A percentile compares a stretch with the other conserved stretches of the same genome.
Conservation (phyloP, 345 rosid species). For the Salix purpurea region DNA sequence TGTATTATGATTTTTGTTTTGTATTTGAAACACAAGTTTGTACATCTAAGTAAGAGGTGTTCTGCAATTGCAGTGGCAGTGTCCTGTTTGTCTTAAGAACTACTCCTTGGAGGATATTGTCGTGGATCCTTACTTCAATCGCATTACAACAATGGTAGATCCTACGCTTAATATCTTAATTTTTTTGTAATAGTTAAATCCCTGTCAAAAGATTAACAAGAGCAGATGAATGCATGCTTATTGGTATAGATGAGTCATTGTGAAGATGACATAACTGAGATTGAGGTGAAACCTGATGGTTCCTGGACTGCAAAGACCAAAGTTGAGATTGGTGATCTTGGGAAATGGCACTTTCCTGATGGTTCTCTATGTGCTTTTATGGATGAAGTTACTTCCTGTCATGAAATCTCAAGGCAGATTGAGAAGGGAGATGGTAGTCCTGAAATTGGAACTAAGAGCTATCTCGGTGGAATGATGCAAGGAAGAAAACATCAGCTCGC, state of each 20-base stretch:
- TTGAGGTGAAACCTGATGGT: slow-evolving; percentile 42
- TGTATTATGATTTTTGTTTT: neutral
- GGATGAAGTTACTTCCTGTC: slow-evolving; percentile 7
- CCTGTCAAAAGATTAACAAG: neutral
- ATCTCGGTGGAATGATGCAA: slow-evolving; percentile 15
- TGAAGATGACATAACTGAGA: slow-evolving; percentile 34
- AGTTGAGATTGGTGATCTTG: slow-evolving; percentile 21
- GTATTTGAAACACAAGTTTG: neutral
- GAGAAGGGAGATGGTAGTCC: slow-evolving; percentile 8
- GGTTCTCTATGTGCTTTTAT: slow-evolving; percentile 11
- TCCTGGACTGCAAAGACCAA: slow-evolving; percentile 34
- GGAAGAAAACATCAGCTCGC: slow-evolving; percentile 9
- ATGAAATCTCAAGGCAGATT: slow-evolving; percentile 9
- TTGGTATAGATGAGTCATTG: slow-evolving; percentile 30
- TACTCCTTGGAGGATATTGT: slow-evolving; percentile 29
- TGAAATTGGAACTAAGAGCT: slow-evolving; percentile 10
- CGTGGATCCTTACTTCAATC: slow-evolving; percentile 30
- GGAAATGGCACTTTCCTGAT: slow-evolving; percentile 36
- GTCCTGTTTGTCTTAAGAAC: slow-evolving; percentile 36
- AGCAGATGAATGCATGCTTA: neutral
- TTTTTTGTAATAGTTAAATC: neutral
- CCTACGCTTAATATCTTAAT: neutral
- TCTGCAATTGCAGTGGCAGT: slow-evolving; percentile 34
- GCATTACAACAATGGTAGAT: slow-evolving; percentile 27
- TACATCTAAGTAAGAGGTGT: neutral